Percentiles rank a stretch among this genome's conserved stretches.
Evolutionary conservation across 2,329 filamentous ascomycete genomes (phyloP).

Genomic region (Apiospora koreana): DNA sequence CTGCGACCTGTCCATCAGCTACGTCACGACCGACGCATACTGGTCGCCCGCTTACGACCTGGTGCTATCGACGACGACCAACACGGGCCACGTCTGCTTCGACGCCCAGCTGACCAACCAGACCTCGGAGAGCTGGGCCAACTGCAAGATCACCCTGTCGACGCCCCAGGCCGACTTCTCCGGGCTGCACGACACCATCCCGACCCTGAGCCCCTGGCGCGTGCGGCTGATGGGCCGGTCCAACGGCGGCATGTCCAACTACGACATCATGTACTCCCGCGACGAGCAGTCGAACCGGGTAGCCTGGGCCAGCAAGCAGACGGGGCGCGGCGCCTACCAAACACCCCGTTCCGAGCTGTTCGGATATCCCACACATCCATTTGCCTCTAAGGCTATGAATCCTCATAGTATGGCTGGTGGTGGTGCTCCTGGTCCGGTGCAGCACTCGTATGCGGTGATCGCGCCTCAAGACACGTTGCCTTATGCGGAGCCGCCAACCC

Average conservation of each 20-base stretch:
- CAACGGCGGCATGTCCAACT: conserved; percentile 15
- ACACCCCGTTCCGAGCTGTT: conserved; percentile 38
- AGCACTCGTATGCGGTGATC: no score
- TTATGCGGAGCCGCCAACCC: no score
- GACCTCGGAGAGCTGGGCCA: conserved; percentile 64
- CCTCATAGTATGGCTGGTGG: no score
- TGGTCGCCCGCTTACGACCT: conserved; percentile 66
- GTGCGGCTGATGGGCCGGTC: conserved; percentile 43
- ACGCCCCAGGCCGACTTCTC: conserved; percentile 63
- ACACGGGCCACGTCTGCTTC: conserved; percentile 57
- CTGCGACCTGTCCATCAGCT: conserved; percentile 56
- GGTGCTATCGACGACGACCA: conserved; percentile 56
- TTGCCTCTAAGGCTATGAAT: no score
- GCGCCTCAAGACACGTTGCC: no score
- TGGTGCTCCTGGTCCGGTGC: no score
- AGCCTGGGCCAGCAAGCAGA: conserved; percentile 30
- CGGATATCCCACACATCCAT: conserved; percentile 20
- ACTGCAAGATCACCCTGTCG: conserved; percentile 61
- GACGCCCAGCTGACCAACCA: conserved; percentile 63
- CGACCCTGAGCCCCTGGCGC: conserved; percentile 57
- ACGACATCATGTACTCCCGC: conserved; percentile 37
- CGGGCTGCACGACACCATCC: conserved; percentile 56
- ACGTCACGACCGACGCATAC: conserved; percentile 57
- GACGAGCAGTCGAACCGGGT: conserved; percentile 39
- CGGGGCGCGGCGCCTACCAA: conserved; percentile 18